A percentile compares a stretch with the other conserved stretches of the same genome.
phyloP scores from a whole-genome alignment of 2,329 filamentous ascomycete genomes.

The Calonectria naviculata region DNA sequence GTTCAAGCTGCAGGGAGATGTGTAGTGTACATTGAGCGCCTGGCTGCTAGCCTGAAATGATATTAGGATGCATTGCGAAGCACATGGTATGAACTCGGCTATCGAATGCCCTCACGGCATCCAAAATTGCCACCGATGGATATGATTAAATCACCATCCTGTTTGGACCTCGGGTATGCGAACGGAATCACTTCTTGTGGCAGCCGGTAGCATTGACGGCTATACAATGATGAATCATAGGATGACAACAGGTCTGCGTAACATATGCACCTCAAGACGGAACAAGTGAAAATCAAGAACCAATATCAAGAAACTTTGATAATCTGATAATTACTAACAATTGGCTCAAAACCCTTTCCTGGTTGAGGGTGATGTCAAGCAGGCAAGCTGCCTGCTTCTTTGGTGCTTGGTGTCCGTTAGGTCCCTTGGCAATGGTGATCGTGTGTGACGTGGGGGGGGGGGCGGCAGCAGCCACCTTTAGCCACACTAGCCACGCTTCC shows the following conservation, averaged over 20 bases:
- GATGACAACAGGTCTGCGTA: neutral
- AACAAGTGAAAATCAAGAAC: too few species aligned
- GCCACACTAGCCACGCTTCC: constrained; percentile 12
- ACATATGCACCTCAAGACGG: too few species aligned
- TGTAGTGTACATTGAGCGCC: too few species aligned
- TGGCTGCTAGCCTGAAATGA: too few species aligned
- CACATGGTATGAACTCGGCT: neutral
- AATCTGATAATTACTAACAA: too few species aligned
- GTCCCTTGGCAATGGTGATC: neutral
- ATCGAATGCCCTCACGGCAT: neutral
- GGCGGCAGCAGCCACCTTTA: neutral
- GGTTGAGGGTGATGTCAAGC: neutral
- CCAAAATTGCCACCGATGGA: neutral
- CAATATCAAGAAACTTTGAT: too few species aligned
- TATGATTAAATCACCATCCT: neutral
- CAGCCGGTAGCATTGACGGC: neutral
- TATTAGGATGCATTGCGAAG: too few species aligned
- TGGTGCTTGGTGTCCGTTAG: too few species aligned
- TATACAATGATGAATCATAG: neutral
- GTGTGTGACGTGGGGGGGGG: neutral
- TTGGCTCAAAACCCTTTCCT: too few species aligned
- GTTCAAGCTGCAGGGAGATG: too few species aligned
- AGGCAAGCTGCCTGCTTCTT: neutral
- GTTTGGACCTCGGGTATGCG: neutral
- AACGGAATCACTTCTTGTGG: neutral